Evolutionary conservation across 768 basidiomycete species (phyloP).

Genomic region (Mycena rebaudengoi): DNA sequence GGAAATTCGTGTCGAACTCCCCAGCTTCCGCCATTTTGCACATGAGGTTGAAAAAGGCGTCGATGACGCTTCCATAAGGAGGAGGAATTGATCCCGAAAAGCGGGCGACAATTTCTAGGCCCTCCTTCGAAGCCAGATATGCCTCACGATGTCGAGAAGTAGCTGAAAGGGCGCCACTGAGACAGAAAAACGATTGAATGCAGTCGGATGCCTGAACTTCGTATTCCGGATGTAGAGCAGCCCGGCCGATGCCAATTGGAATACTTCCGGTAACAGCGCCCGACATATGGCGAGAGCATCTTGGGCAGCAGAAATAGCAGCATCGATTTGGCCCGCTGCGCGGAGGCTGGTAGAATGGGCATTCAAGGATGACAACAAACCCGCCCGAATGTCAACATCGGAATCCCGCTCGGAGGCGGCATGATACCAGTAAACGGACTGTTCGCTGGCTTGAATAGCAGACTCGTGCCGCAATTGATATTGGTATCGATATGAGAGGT

Average conservation of each 20-base stretch:
- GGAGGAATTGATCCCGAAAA: not conserved
- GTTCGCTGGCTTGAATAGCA: not conserved
- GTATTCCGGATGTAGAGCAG: not conserved
- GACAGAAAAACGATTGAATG: no score
- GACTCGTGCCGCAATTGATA: not conserved
- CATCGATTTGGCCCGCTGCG: not conserved
- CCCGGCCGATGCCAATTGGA: not conserved
- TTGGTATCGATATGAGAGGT: not conserved
- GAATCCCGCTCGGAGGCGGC: no score
- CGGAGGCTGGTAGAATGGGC: not conserved
- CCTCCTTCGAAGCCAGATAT: not conserved
- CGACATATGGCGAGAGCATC: not conserved
- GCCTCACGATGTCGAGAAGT: not conserved
- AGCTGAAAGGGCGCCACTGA: not conserved
- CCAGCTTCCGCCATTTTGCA: constrained; percentile 1
- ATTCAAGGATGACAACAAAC: not conserved
- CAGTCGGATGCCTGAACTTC: no score
- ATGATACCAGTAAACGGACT: not conserved
- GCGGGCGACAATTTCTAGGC: not conserved
- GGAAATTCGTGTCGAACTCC: not conserved
- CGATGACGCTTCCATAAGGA: not conserved
- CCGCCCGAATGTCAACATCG: not conserved
- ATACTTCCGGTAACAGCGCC: not conserved
- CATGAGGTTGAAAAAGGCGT: not conserved
- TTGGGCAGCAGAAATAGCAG: not conserved